Conservation (phyloP, 768 basidiomycete genomes). For the Phanerochaete carnosa region DNA sequence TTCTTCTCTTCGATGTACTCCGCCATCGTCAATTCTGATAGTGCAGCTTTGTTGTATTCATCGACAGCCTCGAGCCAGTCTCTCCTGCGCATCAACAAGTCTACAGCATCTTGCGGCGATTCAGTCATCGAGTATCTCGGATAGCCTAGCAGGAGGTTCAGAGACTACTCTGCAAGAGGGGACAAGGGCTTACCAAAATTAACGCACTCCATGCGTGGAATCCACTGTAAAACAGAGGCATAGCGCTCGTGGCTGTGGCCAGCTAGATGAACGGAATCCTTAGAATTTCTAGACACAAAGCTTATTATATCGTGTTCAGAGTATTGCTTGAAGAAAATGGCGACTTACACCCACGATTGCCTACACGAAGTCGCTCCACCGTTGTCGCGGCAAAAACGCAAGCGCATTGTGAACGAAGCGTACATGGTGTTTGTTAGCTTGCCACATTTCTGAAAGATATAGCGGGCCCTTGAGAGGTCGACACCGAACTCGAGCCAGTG, state of each 20-base stretch:
- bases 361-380: constrained; percentile 19
- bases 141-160: too few relatives aligned
- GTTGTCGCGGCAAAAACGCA: constrained; percentile 40
- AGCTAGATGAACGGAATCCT: background rate
- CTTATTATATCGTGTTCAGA: background rate
- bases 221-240: constrained; percentile 13
- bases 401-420: constrained; percentile 44
- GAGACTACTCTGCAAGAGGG: too few relatives aligned
- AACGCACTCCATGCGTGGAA: constrained; percentile 7
- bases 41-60: constrained; percentile 19
- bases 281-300: background rate
- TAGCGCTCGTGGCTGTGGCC: background rate
- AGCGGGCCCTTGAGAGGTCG: background rate
- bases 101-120: background rate
- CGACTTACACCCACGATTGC: background rate
- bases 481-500: background rate
- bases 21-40: constrained; percentile 4
- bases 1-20: constrained; percentile 14
- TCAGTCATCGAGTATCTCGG: too few relatives aligned
- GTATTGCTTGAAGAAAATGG: background rate
- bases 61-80: constrained; percentile 17
- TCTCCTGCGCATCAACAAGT: background rate
- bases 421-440: constrained; percentile 35
- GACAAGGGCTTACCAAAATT: background rate
- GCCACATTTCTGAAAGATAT: constrained; percentile 34